Conservation (phyloP, 768 basidiomycete species). For the Glaciozyma antarctica region DNA sequence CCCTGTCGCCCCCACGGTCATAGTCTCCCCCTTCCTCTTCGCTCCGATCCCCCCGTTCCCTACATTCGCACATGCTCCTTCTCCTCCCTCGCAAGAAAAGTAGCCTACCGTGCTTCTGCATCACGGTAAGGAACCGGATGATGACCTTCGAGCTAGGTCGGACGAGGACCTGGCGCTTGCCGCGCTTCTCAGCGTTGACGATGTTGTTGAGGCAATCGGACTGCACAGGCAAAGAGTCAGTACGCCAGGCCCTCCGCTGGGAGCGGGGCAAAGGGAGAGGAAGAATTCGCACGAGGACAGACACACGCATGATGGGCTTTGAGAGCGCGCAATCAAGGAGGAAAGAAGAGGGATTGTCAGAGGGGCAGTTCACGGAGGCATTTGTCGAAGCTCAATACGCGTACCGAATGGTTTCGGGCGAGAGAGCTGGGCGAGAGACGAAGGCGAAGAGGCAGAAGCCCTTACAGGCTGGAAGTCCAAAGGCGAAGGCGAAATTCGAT, state of each 20-base stretch:
- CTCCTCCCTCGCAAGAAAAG: neutral
- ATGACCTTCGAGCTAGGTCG: constrained; percentile 96
- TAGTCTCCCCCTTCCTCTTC: neutral
- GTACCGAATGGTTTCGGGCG: neutral
- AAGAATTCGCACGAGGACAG: constrained; percentile 23
- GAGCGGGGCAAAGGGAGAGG: neutral
- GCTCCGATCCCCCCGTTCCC: neutral
- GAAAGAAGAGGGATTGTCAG: neutral
- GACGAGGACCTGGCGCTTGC: constrained; percentile 98
- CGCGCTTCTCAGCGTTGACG: constrained; percentile 95
- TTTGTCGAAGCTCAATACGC: constrained; percentile 4
- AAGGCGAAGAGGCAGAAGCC: neutral
- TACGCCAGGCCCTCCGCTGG: neutral
- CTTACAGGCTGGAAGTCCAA: neutral
- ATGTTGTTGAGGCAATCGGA: constrained; percentile 53
- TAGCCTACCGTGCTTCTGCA: constrained; percentile 89
- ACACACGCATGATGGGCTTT: constrained; percentile 26
- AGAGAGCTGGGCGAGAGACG: constrained; percentile 1
- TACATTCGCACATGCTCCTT: neutral
- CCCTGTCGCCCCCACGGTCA: constrained; percentile 4
- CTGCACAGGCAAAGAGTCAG: constrained; percentile 26
- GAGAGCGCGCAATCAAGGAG: neutral
- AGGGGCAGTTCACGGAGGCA: constrained; percentile 1
- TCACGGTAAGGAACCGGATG: constrained; percentile 92
- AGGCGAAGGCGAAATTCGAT: no score